phyloP scores from a whole-genome alignment of 1,284 basidiomycete genomes.

The Xerocomus nothofagi region DNA sequence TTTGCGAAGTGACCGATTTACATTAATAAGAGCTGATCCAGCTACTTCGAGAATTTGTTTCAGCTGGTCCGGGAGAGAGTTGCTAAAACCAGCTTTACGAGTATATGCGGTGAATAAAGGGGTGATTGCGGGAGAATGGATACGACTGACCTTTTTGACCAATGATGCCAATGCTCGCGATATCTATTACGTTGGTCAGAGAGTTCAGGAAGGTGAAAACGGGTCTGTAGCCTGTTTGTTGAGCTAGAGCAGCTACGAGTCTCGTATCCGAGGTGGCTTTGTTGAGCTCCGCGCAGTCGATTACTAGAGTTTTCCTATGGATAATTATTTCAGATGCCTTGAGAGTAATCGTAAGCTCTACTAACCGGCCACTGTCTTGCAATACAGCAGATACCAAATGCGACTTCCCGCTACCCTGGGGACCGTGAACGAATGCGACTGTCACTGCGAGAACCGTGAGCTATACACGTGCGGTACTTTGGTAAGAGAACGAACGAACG shows the following conservation, averaged over 20 bases:
- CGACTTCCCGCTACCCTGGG: slow-evolving; percentile 89
- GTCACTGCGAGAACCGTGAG: slow-evolving; percentile 45
- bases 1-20: slow-evolving; percentile 54
- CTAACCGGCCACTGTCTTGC: slow-evolving; percentile 59
- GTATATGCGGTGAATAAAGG: slow-evolving; percentile 4
- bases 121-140: background rate
- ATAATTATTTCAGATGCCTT: background rate
- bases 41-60: slow-evolving; percentile 86
- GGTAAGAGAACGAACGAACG: slow-evolving; percentile 39
- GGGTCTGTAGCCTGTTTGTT: slow-evolving; percentile 89
- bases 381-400: slow-evolving; percentile 67
- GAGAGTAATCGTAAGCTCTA: background rate
- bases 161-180: slow-evolving; percentile 91
- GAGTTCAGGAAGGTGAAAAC: slow-evolving; percentile 89
- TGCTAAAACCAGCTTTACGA: slow-evolving; percentile 76
- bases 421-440: slow-evolving; percentile 85
- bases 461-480: background rate
- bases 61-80: slow-evolving; percentile 82
- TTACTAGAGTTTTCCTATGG: slow-evolving; percentile 64
- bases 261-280: slow-evolving; percentile 73
- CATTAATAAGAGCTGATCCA: slow-evolving; percentile 67
- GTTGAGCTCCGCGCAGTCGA: slow-evolving; percentile 81
- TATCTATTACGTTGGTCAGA: slow-evolving; percentile 84
- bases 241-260: slow-evolving; percentile 70
- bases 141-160: slow-evolving; percentile 78